Evolutionary conservation across 257 asterid genomes (phyloP).

Genomic region (Cruciata laevipes): DNA sequence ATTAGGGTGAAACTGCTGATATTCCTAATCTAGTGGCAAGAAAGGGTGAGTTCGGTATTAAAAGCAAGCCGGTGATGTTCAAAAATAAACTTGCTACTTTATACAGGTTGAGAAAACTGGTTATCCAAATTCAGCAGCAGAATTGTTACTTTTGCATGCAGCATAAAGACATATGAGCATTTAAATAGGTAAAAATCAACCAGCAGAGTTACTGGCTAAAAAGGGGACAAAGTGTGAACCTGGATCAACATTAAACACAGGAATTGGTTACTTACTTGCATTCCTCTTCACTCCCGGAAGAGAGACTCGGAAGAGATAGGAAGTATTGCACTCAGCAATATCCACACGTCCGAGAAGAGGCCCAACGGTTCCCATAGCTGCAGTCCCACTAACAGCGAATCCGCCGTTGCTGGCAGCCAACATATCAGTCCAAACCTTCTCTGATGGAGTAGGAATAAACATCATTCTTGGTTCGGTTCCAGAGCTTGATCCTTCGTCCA

Average conservation of each 20-base stretch:
- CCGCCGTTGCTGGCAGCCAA: slow-evolving; percentile 50
- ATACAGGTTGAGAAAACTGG: too few species aligned
- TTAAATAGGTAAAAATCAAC: background rate
- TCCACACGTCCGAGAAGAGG: slow-evolving; percentile 69
- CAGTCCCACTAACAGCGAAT: slow-evolving; percentile 62
- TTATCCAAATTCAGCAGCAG: background rate
- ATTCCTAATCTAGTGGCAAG: too few species aligned
- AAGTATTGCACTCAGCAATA: slow-evolving; percentile 65
- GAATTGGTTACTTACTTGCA: slow-evolving; percentile 44
- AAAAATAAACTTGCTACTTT: too few species aligned
- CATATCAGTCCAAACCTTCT: slow-evolving; percentile 54
- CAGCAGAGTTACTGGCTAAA: background rate
- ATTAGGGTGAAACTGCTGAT: too few species aligned
- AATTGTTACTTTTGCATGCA: background rate
- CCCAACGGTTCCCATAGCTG: slow-evolving; percentile 53
- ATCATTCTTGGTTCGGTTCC: slow-evolving; percentile 38
- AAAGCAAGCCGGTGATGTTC: too few species aligned
- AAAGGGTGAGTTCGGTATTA: too few species aligned
- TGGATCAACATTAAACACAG: background rate
- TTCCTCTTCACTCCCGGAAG: slow-evolving; percentile 92
- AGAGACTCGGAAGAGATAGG: slow-evolving; percentile 74
- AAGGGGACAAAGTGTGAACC: background rate
- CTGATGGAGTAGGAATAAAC: slow-evolving; percentile 59
- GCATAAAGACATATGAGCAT: background rate
- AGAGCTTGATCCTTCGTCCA: background rate